Conservation (phyloP, 306 rosid species). For the Ormosia emarginata region DNA sequence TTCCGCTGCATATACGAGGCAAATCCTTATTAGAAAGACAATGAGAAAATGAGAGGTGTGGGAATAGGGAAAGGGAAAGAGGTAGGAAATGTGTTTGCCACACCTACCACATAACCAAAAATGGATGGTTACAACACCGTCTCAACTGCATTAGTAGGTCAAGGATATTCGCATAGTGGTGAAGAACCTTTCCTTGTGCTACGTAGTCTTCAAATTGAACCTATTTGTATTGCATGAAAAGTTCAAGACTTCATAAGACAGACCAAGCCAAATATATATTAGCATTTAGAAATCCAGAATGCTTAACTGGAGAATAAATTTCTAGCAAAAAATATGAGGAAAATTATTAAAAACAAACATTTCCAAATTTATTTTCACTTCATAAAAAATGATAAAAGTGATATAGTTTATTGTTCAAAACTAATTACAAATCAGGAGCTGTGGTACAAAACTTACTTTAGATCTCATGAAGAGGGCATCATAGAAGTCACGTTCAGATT, state of each 20-base stretch:
- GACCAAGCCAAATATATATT: background rate
- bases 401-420: background rate
- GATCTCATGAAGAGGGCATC: slow-evolving; percentile 74
- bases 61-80: background rate
- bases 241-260: background rate
- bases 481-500: slow-evolving; percentile 74
- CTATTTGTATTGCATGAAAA: slow-evolving; percentile 41
- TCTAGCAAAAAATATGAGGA: background rate
- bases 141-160: slow-evolving; percentile 82
- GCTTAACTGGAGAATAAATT: background rate
- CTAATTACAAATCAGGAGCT: background rate
- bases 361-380: background rate
- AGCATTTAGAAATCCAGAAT: background rate
- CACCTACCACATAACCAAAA: slow-evolving; percentile 68
- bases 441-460: slow-evolving; percentile 45
- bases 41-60: background rate
- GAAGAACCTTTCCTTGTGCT: slow-evolving; percentile 77
- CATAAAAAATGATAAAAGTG: background rate
- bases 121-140: slow-evolving; percentile 90
- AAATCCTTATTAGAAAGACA: slow-evolving; percentile 21
- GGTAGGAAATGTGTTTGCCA: background rate
- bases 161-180: slow-evolving; percentile 75
- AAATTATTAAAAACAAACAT: background rate
- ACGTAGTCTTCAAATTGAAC: slow-evolving; percentile 79
- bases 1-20: slow-evolving; percentile 33